A percentile compares a stretch with the other conserved stretches of the same genome.
Conservation (phyloP, 768 basidiomycete genomes). For the Lyophyllum atratum region DNA sequence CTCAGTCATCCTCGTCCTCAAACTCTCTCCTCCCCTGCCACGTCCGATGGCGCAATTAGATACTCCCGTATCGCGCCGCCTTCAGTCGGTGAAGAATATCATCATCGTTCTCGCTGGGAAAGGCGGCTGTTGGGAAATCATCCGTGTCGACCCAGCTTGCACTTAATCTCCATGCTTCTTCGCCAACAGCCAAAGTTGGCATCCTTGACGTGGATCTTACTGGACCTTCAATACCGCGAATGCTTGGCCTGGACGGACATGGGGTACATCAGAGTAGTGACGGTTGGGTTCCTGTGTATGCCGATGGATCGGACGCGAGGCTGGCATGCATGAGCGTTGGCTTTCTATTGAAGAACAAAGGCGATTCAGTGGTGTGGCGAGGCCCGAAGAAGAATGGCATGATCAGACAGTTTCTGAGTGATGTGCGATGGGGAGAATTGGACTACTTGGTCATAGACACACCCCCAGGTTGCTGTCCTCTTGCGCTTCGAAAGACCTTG, state of each 20-base stretch:
- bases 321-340: slow-evolving; percentile 97
- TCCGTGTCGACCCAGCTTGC: slow-evolving; percentile 92
- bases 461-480: slow-evolving; percentile 76
- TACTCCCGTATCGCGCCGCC: slow-evolving; percentile 67
- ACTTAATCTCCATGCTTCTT: slow-evolving; percentile 74
- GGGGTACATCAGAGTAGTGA: slow-evolving; percentile 91
- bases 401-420: slow-evolving; percentile 93
- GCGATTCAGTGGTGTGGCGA: slow-evolving; percentile 96
- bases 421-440: slow-evolving; percentile 93
- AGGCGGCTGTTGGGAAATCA: slow-evolving; percentile 99
- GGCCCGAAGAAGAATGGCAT: slow-evolving; percentile 99
- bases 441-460: slow-evolving; percentile 95
- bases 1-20: background rate
- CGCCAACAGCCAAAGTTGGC: slow-evolving; percentile 73
- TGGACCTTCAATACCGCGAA: slow-evolving; percentile 92
- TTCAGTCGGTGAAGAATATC: slow-evolving; percentile 77
- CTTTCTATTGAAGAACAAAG: slow-evolving; percentile 86
- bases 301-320: slow-evolving; percentile 73
- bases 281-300: slow-evolving; percentile 98
- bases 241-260: slow-evolving; percentile 88
- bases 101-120: slow-evolving; percentile 95
- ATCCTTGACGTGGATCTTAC: slow-evolving; percentile 94
- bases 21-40: background rate
- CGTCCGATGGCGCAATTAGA: slow-evolving; percentile 38
- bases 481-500: slow-evolving; percentile 8